Percentiles rank a stretch among this genome's conserved stretches.
phyloP scores from a whole-genome alignment of 176 grass and related monocot species.

The Hsuehochloa calcarea region DNA sequence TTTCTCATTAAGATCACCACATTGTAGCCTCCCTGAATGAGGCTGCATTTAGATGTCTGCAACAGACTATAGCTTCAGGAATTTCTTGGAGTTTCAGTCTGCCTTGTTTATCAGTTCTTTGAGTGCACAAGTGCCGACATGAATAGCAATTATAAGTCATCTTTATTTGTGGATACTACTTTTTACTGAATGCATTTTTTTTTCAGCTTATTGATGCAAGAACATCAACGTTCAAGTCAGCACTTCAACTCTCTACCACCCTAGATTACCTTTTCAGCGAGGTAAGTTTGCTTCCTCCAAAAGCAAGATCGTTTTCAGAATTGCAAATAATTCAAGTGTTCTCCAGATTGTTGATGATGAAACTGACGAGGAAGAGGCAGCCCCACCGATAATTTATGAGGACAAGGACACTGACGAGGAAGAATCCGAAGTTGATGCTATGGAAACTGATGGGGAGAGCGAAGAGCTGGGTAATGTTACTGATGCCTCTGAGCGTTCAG shows the following conservation, averaged over 20 bases:
- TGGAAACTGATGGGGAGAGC: slow-evolving; percentile 56
- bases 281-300: slow-evolving; percentile 45
- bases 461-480: slow-evolving; percentile 53
- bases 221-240: slow-evolving; percentile 69
- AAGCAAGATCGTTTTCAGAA: background rate
- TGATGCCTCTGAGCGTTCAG: slow-evolving; percentile 62
- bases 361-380: slow-evolving; percentile 46
- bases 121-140: background rate
- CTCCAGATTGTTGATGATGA: slow-evolving; percentile 65
- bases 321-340: slow-evolving; percentile 29
- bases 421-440: slow-evolving; percentile 66
- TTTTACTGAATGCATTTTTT: slow-evolving; percentile 16
- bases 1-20: background rate
- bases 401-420: slow-evolving; percentile 82
- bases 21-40: background rate
- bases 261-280: slow-evolving; percentile 66
- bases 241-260: slow-evolving; percentile 70
- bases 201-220: slow-evolving; percentile 85
- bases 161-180: slow-evolving; percentile 9
- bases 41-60: slow-evolving; percentile 4
- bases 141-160: background rate
- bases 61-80: background rate
- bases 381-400: slow-evolving; percentile 61
- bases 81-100: background rate
- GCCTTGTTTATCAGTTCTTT: background rate